phyloP scores from a whole-genome alignment of 2,329 filamentous ascomycete species.

The Pseudocercospora pini-densiflorae region DNA sequence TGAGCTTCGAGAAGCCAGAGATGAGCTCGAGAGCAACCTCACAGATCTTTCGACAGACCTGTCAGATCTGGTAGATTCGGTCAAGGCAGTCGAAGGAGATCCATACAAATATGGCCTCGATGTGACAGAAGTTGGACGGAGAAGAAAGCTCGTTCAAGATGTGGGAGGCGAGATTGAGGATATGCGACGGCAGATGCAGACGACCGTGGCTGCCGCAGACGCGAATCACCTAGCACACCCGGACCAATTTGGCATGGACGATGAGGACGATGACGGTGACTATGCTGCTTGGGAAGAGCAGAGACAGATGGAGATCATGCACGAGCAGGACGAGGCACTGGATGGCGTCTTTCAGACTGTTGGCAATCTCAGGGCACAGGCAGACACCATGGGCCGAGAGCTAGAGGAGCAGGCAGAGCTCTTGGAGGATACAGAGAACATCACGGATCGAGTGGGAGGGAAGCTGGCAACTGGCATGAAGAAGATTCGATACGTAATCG shows the following conservation, averaged over 20 bases:
- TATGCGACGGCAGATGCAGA: constrained; percentile 82
- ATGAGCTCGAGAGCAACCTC: constrained; percentile 80
- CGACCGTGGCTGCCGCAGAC: constrained; percentile 54
- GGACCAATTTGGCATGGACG: constrained; percentile 54
- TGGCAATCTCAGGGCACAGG: constrained; percentile 85
- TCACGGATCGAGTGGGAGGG: constrained; percentile 85
- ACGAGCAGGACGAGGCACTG: constrained; percentile 89
- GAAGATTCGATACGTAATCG: constrained; percentile 82
- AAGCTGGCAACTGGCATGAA: constrained; percentile 85
- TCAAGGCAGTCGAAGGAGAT: constrained; percentile 84
- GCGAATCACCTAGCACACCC: constrained; percentile 60
- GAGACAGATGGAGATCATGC: constrained; percentile 88
- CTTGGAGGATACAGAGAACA: constrained; percentile 80
- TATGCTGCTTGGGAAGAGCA: constrained; percentile 81
- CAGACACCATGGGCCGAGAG: constrained; percentile 94
- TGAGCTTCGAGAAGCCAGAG: constrained; percentile 65
- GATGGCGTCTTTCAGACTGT: constrained; percentile 94
- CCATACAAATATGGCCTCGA: constrained; percentile 87
- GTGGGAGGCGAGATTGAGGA: constrained; percentile 86
- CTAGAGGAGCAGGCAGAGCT: constrained; percentile 93
- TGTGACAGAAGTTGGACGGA: constrained; percentile 77
- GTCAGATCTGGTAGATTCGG: constrained; percentile 82
- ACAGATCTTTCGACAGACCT: constrained; percentile 79
- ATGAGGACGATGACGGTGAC: constrained; percentile 54
- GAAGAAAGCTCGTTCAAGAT: constrained; percentile 82